Evolutionary conservation across 2,329 filamentous ascomycete genomes (phyloP), one percentile per base, ranked within the genome.

Genomic region (Dothistroma septosporum): DNA sequence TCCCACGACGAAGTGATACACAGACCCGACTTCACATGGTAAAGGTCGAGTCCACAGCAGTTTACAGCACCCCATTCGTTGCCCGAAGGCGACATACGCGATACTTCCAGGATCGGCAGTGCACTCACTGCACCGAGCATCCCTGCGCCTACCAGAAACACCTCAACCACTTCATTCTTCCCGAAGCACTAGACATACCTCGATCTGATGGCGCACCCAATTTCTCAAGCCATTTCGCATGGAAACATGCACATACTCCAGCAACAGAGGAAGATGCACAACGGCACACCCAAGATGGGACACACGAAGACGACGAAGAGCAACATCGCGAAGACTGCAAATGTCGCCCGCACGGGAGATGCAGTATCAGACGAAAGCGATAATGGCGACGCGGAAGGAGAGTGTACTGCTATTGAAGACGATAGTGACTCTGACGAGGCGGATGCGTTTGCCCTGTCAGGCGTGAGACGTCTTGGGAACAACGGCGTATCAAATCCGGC

Each of bases 391-490:
- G 61, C 61, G 11, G 66, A 62, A 37, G 64, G 54, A 33, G 63
- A 68, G 24, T 64, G 64, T 55, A 64, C 55, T 52, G 62, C 59
- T 19, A 59, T 64, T 24, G 67, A 65, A 21, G 64, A 68, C 48
- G 60, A 65, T 32, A 62, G 64, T 10, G 62, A 64, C 14, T 54
- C 49, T 19, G 65, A 69, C 41, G 67, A 72, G 56, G 59, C 68
- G 61, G 67, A 70, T 70, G 69, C 41, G 11, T 65, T 63, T 62
- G 70, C 71, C 71, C 71, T 73, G 71, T 66, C 69, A 68, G 68
- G 61, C 63, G 69, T 63, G 55, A 56, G 55, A 19, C 50, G 58
- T 33, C 55, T 53, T 58, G 60, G 61, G 55, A 66, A 59, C 41
- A 58, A 63, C 48, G 60, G 57, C 46, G 47, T 60, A 49, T 53